Evolutionary conservation across 768 basidiomycete species (phyloP), one percentile per base, ranked within the genome.

Genomic region (Calocybe gangraenosa): DNA sequence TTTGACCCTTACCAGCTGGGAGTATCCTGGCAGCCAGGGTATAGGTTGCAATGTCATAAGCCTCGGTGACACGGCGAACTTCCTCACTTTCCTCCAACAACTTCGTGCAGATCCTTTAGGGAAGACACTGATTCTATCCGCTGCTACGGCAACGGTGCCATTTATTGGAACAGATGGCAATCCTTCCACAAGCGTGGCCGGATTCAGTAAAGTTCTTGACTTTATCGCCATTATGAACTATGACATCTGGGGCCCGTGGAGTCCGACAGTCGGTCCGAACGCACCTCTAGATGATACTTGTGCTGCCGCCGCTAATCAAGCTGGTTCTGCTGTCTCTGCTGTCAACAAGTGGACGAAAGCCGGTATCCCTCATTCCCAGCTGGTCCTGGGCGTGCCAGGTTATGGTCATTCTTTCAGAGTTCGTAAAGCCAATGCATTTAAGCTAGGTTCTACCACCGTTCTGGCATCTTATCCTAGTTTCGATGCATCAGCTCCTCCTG

Each of bases 251-350:
- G 81, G 82, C 21, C 63, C 75, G 4, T 86, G 81, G 77, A 79
- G 74, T 61, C 60, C 69, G 54, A 60, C 80, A 44, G 71, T 82
- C 36, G 94, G 93, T 1, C 86, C 94, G 9, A 95, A 94, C 62
- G 82, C 93, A 3, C 92, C 94, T 7, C 75, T 96, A n/a, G 68
- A 83, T 35, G 83, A 95, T 63, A 72, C 76, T 1, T 97, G 94
- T 58, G 78, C 81, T 0, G 55, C 79, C 25, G 61, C 78, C 7
- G 58, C 63, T 7, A 70, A 79, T 45, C 83, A 83, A 47, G 67
- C 70, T 19, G 91, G 89, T 3, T 94, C 90, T 45, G 92, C 88
- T 9, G 69, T 74, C 4, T 80, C 81, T 19, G 86, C 88, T 3
- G 75, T 96, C 30, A 58, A 69, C 5, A 68, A 73, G 10, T 96